Percentiles rank a stretch among this genome's conserved stretches.
phyloP scores from a whole-genome alignment of 1,284 basidiomycete genomes.

The Ganoderma leucocontextum region DNA sequence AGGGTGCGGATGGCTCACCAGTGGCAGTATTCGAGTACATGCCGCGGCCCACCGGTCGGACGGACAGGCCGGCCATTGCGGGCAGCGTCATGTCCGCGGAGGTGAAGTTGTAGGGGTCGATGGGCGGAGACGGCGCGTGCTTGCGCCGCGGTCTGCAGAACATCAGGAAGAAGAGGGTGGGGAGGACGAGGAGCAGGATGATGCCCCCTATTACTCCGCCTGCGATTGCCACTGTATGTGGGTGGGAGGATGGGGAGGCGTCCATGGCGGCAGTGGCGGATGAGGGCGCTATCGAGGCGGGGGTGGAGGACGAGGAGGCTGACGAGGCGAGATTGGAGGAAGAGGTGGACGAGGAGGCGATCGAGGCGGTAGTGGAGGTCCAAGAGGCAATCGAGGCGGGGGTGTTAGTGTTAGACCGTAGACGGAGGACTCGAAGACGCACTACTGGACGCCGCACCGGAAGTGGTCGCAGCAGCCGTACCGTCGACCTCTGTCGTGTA shows the following conservation, averaged over 20 bases:
- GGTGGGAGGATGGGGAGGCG: not conserved
- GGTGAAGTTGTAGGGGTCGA: not conserved
- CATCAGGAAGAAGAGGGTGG: not conserved
- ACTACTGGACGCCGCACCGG: not conserved
- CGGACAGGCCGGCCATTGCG: too few relatives aligned
- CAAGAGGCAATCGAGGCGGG: too few relatives aligned
- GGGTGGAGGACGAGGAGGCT: not conserved
- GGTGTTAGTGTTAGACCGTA: not conserved
- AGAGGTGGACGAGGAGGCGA: not conserved
- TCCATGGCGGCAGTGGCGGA: not conserved
- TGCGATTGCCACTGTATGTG: not conserved
- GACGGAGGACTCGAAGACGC: not conserved
- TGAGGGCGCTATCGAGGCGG: not conserved
- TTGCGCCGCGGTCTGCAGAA: not conserved
- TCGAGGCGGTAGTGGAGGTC: too few relatives aligned
- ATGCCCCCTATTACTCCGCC: not conserved
- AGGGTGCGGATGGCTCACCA: not conserved
- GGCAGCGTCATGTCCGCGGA: too few relatives aligned
- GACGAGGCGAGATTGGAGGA: not conserved
- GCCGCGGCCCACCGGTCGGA: too few relatives aligned
- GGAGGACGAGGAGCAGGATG: not conserved
- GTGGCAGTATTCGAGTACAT: too few relatives aligned
- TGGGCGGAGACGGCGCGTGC: not conserved
- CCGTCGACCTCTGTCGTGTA: constrained; percentile 19
- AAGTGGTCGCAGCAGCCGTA: not conserved